Evolutionary conservation across 495 filamentous ascomycete species (phyloP).

Genomic region (Glonium stellatum): DNA sequence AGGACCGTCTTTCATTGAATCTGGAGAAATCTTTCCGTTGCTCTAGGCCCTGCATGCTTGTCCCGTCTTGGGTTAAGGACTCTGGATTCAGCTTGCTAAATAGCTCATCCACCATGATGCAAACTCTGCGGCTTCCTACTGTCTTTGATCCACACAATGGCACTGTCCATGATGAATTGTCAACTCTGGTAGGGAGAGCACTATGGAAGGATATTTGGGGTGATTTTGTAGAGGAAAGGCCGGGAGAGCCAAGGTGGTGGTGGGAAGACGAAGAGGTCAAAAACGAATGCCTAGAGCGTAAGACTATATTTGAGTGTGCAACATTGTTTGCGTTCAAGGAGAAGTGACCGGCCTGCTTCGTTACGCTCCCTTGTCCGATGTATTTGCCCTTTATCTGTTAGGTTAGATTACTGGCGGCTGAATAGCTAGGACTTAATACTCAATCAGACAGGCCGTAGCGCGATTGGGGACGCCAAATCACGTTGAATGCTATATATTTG

Average conservation of each 20-base stretch:
- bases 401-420: not conserved
- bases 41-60: constrained; percentile 26
- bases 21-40: constrained; percentile 29
- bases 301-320: constrained; percentile 28
- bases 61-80: constrained; percentile 26
- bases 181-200: constrained; percentile 24
- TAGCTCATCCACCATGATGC: not conserved
- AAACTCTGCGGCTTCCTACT: constrained; percentile 18
- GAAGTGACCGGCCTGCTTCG: not conserved
- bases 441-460: too few relatives aligned
- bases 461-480: too few relatives aligned
- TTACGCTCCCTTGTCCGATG: not conserved
- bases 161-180: constrained; percentile 23
- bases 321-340: constrained; percentile 23
- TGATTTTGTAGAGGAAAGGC: constrained; percentile 19
- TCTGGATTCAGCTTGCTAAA: constrained; percentile 24
- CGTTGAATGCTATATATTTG: too few relatives aligned
- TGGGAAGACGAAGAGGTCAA: constrained; percentile 28
- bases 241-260: constrained; percentile 26
- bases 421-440: too few relatives aligned
- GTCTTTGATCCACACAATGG: constrained; percentile 1
- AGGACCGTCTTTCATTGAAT: constrained; percentile 24
- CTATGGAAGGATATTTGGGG: constrained; percentile 33
- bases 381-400: not conserved
- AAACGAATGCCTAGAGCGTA: constrained; percentile 19